Evolutionary conservation across 371 early-diverging fungal species (phyloP), one percentile per base, ranked within the genome.

Genomic region (Thermomucor indicae-seudaticae): DNA sequence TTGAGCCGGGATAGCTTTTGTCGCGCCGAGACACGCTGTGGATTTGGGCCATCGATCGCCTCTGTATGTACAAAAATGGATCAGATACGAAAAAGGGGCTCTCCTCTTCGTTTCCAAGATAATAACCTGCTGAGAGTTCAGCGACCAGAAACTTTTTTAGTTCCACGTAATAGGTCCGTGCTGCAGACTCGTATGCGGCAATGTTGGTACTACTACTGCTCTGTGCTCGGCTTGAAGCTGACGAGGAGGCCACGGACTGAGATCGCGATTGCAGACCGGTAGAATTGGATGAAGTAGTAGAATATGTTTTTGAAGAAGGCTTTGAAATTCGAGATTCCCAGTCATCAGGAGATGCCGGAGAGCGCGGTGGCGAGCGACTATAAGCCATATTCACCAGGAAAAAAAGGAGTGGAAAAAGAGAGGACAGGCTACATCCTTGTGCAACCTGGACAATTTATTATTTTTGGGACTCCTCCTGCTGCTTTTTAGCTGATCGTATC

Each of bases 1-100:
- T 87, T 78, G 38, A 96, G 72, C 30, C 84, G 75, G 14, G 88
- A 80, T 17, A 97, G 75, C 64, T 96, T 96, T 29, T 94, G 93
- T 38, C 91, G 76, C 19, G 94, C 95, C 2, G 80, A 71, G 24
- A 69, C 65, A 49, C 85, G 61, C 50, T 80, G 80, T n/a, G 70
- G 58, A 49, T 68, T 69, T 24, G 71, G 72, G 28, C 81, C 83
- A 46, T 72, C 71, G 7, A 54, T 37, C 0, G 69, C 64, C 67
- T 76, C 77, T 76, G 53, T 51, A 43, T 22, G 30, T 22, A 12
- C 44, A 57, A 34, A 47, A 22, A 14, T 14, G 37, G 37, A 3
- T 32, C 7, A 37, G 37, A 3, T 37, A 16, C 3, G 37, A 14
- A n/a, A n/a, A n/a, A 37, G 14, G 37, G 14, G 10, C 37, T 19